Conservation (phyloP, 2,329 filamentous ascomycete species). For the Zalaria obscura region DNA sequence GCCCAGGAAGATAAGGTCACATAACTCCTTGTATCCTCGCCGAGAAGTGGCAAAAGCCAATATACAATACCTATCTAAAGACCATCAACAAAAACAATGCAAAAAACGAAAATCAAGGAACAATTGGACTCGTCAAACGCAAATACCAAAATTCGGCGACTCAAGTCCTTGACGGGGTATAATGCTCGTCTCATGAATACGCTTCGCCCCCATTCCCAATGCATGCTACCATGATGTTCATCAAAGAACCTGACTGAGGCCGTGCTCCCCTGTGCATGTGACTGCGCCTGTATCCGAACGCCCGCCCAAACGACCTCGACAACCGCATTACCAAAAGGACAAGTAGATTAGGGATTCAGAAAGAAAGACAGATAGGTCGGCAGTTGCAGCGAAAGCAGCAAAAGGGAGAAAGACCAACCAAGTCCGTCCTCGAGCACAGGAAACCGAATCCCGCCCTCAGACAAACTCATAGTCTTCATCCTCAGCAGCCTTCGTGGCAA, state of each 20-base stretch:
- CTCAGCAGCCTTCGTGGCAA: slow-evolving; percentile 10
- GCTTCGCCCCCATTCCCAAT: neutral
- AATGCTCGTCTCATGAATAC: neutral
- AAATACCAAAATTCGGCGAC: neutral
- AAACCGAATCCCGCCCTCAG: slow-evolving; percentile 5
- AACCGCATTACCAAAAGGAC: neutral
- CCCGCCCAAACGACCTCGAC: neutral
- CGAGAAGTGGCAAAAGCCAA: too few species aligned
- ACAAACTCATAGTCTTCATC: slow-evolving; percentile 20
- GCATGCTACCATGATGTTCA: too few species aligned
- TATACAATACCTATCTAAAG: too few species aligned
- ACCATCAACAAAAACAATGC: too few species aligned
- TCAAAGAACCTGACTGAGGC: too few species aligned
- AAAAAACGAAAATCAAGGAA: neutral
- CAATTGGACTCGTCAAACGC: neutral
- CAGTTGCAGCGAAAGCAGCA: neutral
- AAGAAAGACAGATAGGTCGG: neutral
- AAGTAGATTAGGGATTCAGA: neutral
- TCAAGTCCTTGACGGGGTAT: neutral
- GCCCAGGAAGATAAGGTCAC: too few species aligned
- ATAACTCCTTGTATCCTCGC: too few species aligned
- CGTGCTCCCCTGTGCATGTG: too few species aligned
- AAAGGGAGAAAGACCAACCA: neutral
- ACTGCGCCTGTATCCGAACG: neutral
- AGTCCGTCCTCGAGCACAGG: too few species aligned